Conservation (phyloP, 1,284 basidiomycete species). For the Puccinia polysora region DNA sequence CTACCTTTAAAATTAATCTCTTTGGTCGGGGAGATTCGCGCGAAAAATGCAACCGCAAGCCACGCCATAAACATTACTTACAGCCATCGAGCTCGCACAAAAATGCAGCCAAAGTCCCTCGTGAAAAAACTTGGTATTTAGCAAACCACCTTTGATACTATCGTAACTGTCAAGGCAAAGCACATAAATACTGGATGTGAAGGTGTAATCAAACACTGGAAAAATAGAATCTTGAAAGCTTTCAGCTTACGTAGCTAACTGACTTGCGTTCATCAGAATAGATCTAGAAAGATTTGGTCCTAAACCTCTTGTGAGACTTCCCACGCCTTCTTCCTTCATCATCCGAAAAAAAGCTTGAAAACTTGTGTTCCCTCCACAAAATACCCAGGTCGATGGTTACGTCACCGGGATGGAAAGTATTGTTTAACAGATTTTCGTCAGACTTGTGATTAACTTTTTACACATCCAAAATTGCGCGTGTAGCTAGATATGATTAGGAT, state of each 20-base stretch:
- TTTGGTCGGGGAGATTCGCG: constrained; percentile 4
- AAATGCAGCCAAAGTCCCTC: constrained; percentile 79
- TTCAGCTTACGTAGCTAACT: constrained; percentile 70
- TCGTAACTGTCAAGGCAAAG: constrained; percentile 65
- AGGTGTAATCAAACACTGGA: no score
- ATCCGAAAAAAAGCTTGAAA: constrained; percentile 60
- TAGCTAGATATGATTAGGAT: no score
- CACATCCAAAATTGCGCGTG: no score
- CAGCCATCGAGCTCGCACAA: constrained; percentile 75
- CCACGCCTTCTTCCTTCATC: constrained; percentile 73
- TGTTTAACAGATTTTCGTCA: no score
- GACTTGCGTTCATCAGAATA: constrained; percentile 82
- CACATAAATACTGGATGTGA: background rate
- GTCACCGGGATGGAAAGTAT: background rate
- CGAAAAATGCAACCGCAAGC: background rate
- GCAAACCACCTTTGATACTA: constrained; percentile 74
- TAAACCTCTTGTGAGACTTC: constrained; percentile 71
- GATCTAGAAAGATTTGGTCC: constrained; percentile 80
- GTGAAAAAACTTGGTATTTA: constrained; percentile 66
- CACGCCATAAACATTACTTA: constrained; percentile 54
- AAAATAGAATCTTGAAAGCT: background rate
- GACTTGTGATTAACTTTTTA: no score
- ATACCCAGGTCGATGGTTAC: background rate
- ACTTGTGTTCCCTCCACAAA: no score
- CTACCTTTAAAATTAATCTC: background rate